Evolutionary conservation across 257 asterid genomes (phyloP).

Genomic region (Avicennia marina): DNA sequence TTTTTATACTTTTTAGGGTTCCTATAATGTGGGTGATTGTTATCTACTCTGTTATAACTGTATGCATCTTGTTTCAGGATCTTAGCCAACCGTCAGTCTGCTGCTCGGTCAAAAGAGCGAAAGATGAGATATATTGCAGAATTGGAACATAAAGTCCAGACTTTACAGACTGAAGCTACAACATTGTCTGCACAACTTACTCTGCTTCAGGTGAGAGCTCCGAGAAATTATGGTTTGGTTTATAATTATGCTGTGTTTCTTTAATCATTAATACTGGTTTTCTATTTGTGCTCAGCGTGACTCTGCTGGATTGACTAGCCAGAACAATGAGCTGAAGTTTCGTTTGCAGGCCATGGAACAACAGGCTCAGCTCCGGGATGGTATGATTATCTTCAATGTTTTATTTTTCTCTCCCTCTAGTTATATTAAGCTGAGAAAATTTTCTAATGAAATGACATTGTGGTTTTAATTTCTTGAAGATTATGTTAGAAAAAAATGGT

Average conservation of each 20-base stretch:
- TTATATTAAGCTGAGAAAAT: not conserved
- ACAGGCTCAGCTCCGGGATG: slow-evolving; percentile 72
- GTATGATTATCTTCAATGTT: slow-evolving; percentile 17
- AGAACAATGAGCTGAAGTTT: slow-evolving; percentile 59
- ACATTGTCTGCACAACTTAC: slow-evolving; percentile 63
- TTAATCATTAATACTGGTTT: not conserved
- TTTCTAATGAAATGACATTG: too few species aligned
- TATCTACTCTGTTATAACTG: not conserved
- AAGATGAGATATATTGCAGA: slow-evolving; percentile 67
- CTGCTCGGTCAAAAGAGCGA: slow-evolving; percentile 74
- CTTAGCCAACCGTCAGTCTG: slow-evolving; percentile 70
- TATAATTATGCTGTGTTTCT: not conserved
- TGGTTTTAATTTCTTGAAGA: too few species aligned
- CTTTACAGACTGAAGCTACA: slow-evolving; percentile 62
- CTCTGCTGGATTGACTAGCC: slow-evolving; percentile 53
- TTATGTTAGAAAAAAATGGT: too few species aligned
- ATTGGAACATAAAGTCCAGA: slow-evolving; percentile 57
- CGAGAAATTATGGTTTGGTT: not conserved
- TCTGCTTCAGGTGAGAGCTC: slow-evolving; percentile 42
- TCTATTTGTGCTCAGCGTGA: slow-evolving; percentile 38
- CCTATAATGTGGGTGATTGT: not conserved
- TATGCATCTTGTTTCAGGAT: slow-evolving; percentile 36
- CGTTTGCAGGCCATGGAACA: slow-evolving; percentile 72
- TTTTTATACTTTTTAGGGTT: too few species aligned
- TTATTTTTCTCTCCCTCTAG: not conserved